A percentile compares a stretch with the other conserved stretches of the same genome.
These are phyloP conservation scores for Lachnellula subtilissima DNA, from an alignment of 2,329 filamentous ascomycete genomes.

Conservation along the genomic window DNA sequence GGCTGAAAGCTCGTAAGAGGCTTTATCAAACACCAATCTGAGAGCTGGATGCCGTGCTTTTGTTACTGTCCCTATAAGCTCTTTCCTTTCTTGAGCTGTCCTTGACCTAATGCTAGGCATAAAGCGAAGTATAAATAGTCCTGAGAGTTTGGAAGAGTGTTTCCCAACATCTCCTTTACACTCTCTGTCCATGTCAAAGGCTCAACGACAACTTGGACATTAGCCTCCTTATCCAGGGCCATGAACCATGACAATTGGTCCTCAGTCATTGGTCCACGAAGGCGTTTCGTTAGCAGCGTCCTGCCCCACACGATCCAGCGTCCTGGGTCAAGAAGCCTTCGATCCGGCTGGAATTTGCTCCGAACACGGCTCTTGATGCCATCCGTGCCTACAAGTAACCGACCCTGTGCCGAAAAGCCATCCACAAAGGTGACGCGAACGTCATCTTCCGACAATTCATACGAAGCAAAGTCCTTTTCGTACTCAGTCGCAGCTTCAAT, in stretches of 20 bases:
- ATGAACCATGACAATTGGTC: constrained; percentile 6
- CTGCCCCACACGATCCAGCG: constrained; percentile 32
- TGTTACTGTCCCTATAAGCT: neutral
- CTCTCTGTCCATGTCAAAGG: constrained; percentile 1
- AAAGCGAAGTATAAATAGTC: constrained; percentile 3
- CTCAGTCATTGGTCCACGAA: neutral
- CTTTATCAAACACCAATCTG: neutral
- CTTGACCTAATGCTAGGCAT: neutral
- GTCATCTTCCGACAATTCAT: constrained; percentile 15
- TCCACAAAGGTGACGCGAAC: constrained; percentile 27
- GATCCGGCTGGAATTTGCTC: constrained; percentile 29
- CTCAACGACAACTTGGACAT: constrained; percentile 2
- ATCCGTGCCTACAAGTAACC: constrained; percentile 31
- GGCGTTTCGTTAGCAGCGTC: neutral
- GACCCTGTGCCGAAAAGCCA: constrained; percentile 24
- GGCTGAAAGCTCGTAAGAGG: neutral
- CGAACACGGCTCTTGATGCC: constrained; percentile 31
- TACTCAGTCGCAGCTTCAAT: constrained; percentile 30
- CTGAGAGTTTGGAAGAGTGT: neutral
- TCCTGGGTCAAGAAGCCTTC: constrained; percentile 29
- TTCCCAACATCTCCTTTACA: neutral
- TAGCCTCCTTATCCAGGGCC: constrained; percentile 5
- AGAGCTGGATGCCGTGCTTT: neutral
- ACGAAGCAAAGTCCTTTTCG: constrained; percentile 29
- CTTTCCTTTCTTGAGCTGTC: neutral